Conservation (phyloP, 1,284 basidiomycete genomes). For the Peniophora sp. region DNA sequence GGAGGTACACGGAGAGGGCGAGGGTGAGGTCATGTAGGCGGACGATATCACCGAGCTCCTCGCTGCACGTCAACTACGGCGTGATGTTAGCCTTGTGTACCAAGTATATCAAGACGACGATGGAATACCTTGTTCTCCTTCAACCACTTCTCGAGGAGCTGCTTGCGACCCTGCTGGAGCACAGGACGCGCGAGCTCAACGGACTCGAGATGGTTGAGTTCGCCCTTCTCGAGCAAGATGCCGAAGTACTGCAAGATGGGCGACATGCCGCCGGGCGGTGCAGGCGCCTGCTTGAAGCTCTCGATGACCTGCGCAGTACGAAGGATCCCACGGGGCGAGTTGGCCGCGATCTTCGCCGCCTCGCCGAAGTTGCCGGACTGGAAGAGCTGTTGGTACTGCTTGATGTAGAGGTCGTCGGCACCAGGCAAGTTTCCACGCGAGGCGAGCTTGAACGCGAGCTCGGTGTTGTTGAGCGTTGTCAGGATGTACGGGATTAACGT, state of each 20-base stretch:
- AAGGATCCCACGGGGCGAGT: constrained; percentile 92
- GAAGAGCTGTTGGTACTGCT: constrained; percentile 95
- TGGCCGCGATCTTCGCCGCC: constrained; percentile 98
- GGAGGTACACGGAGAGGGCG: constrained; percentile 96
- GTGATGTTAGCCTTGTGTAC: constrained; percentile 2
- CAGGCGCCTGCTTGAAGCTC: constrained; percentile 93
- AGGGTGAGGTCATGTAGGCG: constrained; percentile 95
- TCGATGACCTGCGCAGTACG: constrained; percentile 96
- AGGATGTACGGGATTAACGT: constrained; percentile 96
- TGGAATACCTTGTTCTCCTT: constrained; percentile 93
- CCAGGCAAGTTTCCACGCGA: constrained; percentile 96
- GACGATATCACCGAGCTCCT: constrained; percentile 98
- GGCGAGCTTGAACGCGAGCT: constrained; percentile 97
- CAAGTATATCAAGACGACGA: background rate
- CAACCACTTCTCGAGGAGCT: constrained; percentile 97
- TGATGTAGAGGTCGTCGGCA: constrained; percentile 94
- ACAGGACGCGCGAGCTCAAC: constrained; percentile 96
- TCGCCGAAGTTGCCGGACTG: constrained; percentile 86
- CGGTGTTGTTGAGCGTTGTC: constrained; percentile 91
- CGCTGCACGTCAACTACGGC: constrained; percentile 86
- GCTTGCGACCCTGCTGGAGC: constrained; percentile 93
- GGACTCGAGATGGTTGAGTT: constrained; percentile 95
- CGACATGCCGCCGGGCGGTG: constrained; percentile 85
- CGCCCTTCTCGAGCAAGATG: constrained; percentile 94
- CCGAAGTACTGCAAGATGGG: constrained; percentile 99